These are phyloP conservation scores for Nakaseomyces nivariensis DNA, from an alignment of 1,139 yeast species.

Conservation along the genomic window DNA sequence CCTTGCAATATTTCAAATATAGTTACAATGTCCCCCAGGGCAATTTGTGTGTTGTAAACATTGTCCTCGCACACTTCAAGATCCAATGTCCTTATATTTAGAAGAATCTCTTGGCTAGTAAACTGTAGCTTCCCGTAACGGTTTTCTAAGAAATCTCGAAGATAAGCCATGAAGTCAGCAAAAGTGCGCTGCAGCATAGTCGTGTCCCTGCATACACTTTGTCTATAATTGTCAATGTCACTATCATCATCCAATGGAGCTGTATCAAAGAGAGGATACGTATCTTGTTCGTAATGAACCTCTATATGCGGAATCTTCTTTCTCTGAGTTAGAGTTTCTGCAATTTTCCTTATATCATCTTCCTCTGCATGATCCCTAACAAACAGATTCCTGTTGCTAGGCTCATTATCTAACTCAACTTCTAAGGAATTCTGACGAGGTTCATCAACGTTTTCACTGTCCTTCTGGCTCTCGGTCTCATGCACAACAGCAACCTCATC, in stretches of 20 bases:
- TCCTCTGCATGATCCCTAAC: conserved; percentile 3
- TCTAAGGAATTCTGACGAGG: neutral
- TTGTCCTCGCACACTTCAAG: conserved; percentile 28
- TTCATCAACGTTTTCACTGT: neutral
- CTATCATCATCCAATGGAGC: conserved; percentile 14
- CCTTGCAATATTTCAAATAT: conserved; percentile 23
- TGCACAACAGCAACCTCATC: neutral
- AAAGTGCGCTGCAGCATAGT: conserved; percentile 16
- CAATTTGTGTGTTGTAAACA: conserved; percentile 24
- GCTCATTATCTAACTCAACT: neutral
- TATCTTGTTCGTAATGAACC: conserved; percentile 13
- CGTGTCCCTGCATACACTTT: conserved; percentile 17
- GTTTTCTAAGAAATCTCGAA: conserved; percentile 21
- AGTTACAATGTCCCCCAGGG: conserved; percentile 26
- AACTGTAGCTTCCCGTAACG: conserved; percentile 20
- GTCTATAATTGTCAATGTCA: conserved; percentile 7
- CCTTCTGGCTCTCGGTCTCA: neutral
- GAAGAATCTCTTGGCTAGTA: conserved; percentile 22
- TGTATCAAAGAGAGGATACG: conserved; percentile 14
- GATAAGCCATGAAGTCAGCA: conserved; percentile 17
- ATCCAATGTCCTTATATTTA: conserved; percentile 23
- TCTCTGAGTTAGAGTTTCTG: conserved; percentile 11
- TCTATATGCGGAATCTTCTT: conserved; percentile 9
- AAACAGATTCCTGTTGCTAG: neutral
- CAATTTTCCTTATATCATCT: conserved; percentile 13